A percentile compares a stretch with the other conserved stretches of the same genome.
phyloP scores from a whole-genome alignment of 75 land plant species.

The Larix kaempferi region DNA sequence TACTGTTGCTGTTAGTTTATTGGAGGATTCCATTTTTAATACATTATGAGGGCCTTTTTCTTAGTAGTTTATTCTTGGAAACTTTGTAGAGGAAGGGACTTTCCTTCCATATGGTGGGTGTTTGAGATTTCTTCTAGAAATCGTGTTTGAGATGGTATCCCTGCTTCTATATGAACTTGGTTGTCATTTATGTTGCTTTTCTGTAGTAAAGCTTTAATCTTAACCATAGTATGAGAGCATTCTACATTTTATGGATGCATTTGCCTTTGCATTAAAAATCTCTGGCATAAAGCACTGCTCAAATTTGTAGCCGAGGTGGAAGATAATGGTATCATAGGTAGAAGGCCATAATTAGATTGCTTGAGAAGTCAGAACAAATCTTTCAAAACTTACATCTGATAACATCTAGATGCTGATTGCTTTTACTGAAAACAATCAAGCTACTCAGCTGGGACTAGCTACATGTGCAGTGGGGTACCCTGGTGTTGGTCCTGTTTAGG shows the following conservation, averaged over 20 bases:
- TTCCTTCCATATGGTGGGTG: neutral
- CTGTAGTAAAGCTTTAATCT: neutral
- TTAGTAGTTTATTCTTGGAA: neutral
- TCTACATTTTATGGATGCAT: neutral
- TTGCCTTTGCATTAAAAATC: neutral
- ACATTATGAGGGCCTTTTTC: conserved; percentile 1
- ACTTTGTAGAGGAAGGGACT: neutral
- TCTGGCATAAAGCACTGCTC: neutral
- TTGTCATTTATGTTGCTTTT: neutral
- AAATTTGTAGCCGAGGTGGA: neutral
- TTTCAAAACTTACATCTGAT: neutral
- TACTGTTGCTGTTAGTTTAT: neutral
- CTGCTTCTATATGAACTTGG: neutral
- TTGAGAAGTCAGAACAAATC: neutral
- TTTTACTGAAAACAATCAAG: neutral
- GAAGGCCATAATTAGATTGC: neutral
- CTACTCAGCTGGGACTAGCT: neutral
- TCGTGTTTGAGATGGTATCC: neutral
- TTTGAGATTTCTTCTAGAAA: neutral
- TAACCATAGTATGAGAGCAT: too few species aligned
- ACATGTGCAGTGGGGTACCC: neutral
- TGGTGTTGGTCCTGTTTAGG: neutral
- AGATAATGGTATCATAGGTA: neutral
- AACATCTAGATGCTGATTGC: neutral
- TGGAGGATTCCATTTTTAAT: neutral